Conservation (phyloP, 2,329 filamentous ascomycete species). For the Beauveria sp. region DNA sequence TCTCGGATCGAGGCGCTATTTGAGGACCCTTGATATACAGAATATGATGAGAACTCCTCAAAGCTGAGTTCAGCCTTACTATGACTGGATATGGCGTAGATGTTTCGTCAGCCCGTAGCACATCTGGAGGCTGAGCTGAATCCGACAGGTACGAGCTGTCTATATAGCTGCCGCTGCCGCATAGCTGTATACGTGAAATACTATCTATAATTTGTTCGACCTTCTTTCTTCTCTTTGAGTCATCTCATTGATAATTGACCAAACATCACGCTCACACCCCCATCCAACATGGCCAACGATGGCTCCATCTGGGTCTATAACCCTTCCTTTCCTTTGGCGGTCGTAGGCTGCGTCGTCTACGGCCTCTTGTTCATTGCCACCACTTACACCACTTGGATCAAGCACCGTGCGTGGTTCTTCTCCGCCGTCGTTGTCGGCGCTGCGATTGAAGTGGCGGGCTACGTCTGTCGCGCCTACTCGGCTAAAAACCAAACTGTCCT, state of each 20-base stretch:
- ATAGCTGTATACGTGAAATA: neutral
- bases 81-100: neutral
- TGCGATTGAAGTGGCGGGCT: constrained; percentile 34
- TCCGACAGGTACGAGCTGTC: neutral
- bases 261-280: neutral
- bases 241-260: neutral
- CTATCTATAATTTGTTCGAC: too few relatives aligned
- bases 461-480: constrained; percentile 30
- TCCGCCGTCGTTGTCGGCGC: constrained; percentile 34
- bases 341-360: constrained; percentile 35
- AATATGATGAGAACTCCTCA: neutral
- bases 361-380: constrained; percentile 29
- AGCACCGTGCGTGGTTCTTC: constrained; percentile 36
- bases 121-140: neutral
- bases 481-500: constrained; percentile 27
- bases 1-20: neutral
- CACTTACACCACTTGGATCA: constrained; percentile 33
- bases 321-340: constrained; percentile 34
- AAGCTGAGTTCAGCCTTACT: neutral
- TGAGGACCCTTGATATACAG: neutral
- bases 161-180: neutral
- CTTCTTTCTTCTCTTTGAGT: neutral
- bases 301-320: constrained; percentile 34
- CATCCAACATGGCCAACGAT: constrained; percentile 18
- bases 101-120: neutral